A percentile compares a stretch with the other conserved stretches of the same genome.
phyloP scores from a whole-genome alignment of 2,329 filamentous ascomycete genomes.

The Rosellinia necatrix region DNA sequence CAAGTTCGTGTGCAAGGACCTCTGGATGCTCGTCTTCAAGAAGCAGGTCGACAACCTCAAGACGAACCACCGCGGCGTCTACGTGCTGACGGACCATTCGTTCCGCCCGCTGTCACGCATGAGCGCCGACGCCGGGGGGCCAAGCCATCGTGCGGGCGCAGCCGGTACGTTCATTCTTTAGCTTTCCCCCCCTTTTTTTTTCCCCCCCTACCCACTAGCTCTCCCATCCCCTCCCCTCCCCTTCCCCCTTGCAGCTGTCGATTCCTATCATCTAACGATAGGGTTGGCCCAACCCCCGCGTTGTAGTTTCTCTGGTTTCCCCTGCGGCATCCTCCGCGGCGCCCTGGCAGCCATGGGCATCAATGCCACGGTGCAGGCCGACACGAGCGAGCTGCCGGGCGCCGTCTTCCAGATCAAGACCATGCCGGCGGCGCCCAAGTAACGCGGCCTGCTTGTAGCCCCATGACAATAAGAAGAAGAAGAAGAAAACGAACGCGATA shows the following conservation, averaged over 20 bases:
- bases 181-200: conserved; percentile 3
- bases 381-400: conserved; percentile 81
- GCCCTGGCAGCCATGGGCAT: conserved; percentile 93
- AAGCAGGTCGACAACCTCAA: conserved; percentile 99
- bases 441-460: neutral
- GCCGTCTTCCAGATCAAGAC: conserved; percentile 98
- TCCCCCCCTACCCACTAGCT: neutral
- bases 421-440: conserved; percentile 50
- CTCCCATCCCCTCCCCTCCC: conserved; percentile 8
- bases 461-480: neutral
- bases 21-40: conserved; percentile 91
- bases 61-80: conserved; percentile 95
- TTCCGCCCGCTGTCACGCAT: conserved; percentile 90
- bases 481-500: neutral
- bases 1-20: conserved; percentile 97
- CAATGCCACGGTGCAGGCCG: conserved; percentile 87
- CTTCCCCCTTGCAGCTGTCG: conserved; percentile 5
- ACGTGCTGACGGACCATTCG: conserved; percentile 89
- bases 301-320: conserved; percentile 96
- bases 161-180: conserved; percentile 61
- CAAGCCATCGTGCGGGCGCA: conserved; percentile 77
- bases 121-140: conserved; percentile 78
- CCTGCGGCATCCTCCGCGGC: conserved; percentile 88
- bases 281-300: too few relatives aligned
- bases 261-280: neutral